A percentile compares a stretch with the other conserved stretches of the same genome.
These are phyloP conservation scores for Sporothrix luriei DNA, from an alignment of 2,329 filamentous ascomycete species.

Conservation along the genomic window DNA sequence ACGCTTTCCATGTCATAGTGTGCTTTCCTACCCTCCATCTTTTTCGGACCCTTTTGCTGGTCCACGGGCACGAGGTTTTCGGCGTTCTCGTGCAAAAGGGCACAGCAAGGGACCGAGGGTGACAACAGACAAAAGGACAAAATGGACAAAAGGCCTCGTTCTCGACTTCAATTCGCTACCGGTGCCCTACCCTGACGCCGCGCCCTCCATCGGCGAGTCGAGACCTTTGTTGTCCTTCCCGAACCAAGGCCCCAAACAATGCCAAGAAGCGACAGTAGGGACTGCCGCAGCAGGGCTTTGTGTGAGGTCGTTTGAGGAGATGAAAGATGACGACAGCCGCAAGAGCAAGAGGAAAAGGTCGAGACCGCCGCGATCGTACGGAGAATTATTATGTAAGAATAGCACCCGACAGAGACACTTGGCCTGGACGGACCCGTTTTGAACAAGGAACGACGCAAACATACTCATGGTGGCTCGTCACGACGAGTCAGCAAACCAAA, in stretches of 20 bases:
- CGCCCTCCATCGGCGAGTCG: not conserved
- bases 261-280: constrained; percentile 27
- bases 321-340: not conserved
- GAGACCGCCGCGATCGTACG: constrained; percentile 5
- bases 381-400: constrained; percentile 11
- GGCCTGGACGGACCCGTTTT: not conserved
- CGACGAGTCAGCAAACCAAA: not conserved
- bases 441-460: not conserved
- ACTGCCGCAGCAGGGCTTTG: constrained; percentile 19
- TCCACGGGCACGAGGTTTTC: not conserved
- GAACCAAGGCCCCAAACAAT: constrained; percentile 29
- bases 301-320: not conserved
- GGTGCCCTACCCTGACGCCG: not conserved
- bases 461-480: not conserved
- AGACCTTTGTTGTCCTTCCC: not conserved
- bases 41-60: constrained; percentile 23
- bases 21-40: not conserved
- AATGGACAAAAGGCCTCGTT: not conserved
- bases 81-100: no score
- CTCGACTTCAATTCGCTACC: not conserved
- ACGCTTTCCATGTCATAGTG: not conserved
- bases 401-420: not conserved
- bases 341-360: constrained; percentile 6
- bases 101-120: not conserved
- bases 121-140: not conserved